Evolutionary conservation across 305 asterid species (phyloP), one percentile per base, ranked within the genome.

Genomic region (Solanum hybrid): DNA sequence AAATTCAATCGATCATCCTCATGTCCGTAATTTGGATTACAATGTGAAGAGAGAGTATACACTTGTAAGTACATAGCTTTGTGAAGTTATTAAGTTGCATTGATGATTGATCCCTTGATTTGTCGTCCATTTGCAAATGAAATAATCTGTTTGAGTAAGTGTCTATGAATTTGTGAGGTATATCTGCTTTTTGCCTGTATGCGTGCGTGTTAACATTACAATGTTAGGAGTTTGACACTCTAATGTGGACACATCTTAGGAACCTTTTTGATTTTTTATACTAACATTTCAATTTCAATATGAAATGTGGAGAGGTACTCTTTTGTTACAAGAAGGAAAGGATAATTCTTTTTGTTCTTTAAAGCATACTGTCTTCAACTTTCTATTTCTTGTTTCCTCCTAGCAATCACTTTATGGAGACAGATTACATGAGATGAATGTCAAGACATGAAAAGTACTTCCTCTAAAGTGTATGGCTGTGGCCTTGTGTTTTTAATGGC

Each of bases 21-120:
- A 95, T 91, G 95, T 93, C 79, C 99, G 96, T 78, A 95, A 93
- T 94, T 94, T 97, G 89, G 99, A 97, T 89, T 96, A 97, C 91
- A 94, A 95, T 92, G 93, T 91, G 94, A 96, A 95, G 93, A 96
- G 92, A 94, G 94, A 95, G 93, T 92, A 94, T 93, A 93, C 90
- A 91, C 98, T 96, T 91, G 99, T 97, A 93, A 95, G 99, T 94
- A 90, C 90, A 88, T 92, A 84, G 75, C 29, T 84, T 46, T 51
- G 31, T 84, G 75, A 84, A 51, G 29, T 84, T 84, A 10, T 51
- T 84, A 51, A 84, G 87, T 84, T 20, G 87, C 87, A 31, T 20
- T 14, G 10, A 20, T 51, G 11, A 84, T 20, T 8, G 5, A 20
- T 51, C 20, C 17, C 22, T 29, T 84, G 75, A 84, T 84, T 29